A percentile compares a stretch with the other conserved stretches of the same genome.
phyloP scores from a whole-genome alignment of 192 early-diverging fungal species.

The Umbelopsis sp. region DNA sequence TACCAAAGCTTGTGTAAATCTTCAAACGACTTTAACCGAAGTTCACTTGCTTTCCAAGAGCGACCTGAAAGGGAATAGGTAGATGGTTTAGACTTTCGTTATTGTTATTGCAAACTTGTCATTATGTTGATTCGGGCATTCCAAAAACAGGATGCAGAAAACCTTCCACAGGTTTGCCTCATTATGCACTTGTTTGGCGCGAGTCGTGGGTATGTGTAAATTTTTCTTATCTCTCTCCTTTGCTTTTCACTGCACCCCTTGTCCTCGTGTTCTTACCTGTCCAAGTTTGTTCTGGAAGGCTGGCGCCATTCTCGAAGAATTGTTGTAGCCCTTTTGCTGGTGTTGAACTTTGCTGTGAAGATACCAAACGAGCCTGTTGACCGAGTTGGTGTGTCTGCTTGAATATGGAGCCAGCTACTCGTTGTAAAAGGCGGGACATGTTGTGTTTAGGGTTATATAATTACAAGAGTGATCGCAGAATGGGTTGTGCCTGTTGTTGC shows the following conservation, averaged over 20 bases:
- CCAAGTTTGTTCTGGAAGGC: conserved; percentile 31
- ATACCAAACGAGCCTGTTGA: neutral
- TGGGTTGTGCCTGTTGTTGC: neutral
- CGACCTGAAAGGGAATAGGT: conserved; percentile 57
- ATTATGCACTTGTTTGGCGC: neutral
- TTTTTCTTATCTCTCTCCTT: neutral
- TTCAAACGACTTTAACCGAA: conserved; percentile 93
- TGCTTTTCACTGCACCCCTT: neutral
- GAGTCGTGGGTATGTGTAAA: neutral
- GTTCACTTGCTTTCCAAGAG: conserved; percentile 86
- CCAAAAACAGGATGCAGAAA: neutral
- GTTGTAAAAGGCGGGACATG: conserved; percentile 8
- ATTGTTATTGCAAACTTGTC: no score
- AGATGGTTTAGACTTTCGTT: no score
- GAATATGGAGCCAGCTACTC: neutral
- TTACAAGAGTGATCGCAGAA: neutral
- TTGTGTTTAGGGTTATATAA: conserved; percentile 5
- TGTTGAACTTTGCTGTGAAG: neutral
- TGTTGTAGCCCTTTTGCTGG: conserved; percentile 27
- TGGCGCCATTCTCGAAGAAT: conserved; percentile 40
- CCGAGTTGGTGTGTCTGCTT: neutral
- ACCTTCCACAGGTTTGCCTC: neutral
- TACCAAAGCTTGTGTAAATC: conserved; percentile 98
- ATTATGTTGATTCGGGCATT: no score
- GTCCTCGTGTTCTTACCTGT: conserved; percentile 27